Conservation (phyloP, 202 grass and related monocot genomes). For the Schoenoplectus tabernaemontani region DNA sequence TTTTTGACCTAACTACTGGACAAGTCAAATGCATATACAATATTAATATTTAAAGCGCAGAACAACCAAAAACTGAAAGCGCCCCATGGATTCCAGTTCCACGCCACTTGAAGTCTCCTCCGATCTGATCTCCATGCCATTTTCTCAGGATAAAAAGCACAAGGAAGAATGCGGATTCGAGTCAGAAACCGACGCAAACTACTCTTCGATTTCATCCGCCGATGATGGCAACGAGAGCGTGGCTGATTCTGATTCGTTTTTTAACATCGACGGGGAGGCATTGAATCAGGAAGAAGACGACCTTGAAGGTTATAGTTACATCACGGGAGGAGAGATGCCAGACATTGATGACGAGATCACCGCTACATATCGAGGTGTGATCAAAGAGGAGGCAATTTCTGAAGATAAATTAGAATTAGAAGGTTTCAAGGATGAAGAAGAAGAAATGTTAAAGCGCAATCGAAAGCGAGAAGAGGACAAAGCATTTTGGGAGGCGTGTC, state of each 20-base stretch:
- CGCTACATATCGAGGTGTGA: slow-evolving; percentile 22
- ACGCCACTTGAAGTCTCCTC: neutral
- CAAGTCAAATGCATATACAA: neutral
- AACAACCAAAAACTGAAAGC: neutral
- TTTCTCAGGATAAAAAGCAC: neutral
- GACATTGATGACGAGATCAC: neutral
- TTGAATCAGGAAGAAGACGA: slow-evolving; percentile 6
- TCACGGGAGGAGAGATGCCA: neutral
- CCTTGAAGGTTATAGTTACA: slow-evolving; percentile 1
- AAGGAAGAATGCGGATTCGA: neutral
- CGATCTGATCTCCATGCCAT: neutral
- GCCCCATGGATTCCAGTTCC: slow-evolving; percentile 11
- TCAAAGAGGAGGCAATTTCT: neutral
- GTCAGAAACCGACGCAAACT: neutral
- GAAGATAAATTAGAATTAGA: neutral
- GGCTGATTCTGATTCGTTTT: slow-evolving; percentile 14
- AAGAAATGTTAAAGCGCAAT: slow-evolving; percentile 28
- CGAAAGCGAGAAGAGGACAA: slow-evolving; percentile 62
- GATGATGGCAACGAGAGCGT: neutral
- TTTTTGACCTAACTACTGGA: neutral
- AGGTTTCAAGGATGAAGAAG: neutral
- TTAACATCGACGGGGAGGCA: slow-evolving; percentile 17
- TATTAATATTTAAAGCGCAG: neutral
- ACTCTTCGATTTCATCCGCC: neutral
- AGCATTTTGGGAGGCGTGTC: slow-evolving; percentile 84